phyloP scores from a whole-genome alignment of 1,284 basidiomycete species.

The Apiotrichum veenhuisii region DNA sequence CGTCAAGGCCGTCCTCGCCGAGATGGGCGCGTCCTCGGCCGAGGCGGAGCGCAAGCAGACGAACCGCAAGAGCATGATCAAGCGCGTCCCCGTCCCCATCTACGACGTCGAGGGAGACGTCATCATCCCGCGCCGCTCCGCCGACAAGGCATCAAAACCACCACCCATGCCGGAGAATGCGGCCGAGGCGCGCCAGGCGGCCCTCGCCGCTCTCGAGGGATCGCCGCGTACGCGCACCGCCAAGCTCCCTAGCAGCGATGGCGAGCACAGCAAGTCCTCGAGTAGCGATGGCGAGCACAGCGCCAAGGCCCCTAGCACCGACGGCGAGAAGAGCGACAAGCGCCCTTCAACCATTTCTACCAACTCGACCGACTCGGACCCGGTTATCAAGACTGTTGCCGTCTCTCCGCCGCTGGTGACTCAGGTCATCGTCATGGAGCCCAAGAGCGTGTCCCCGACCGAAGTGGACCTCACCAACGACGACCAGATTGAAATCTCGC shows the following conservation, averaged over 20 bases:
- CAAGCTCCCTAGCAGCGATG: not conserved
- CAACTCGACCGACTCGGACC: not conserved
- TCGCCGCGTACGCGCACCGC: not conserved
- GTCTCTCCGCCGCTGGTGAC: slow-evolving; percentile 2
- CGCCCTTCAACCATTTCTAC: not conserved
- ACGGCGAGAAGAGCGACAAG: too few relatives aligned
- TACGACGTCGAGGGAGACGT: not conserved
- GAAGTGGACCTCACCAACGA: not conserved
- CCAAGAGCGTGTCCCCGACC: not conserved
- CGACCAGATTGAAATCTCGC: not conserved
- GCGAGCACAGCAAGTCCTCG: too few relatives aligned
- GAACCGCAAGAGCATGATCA: slow-evolving; percentile 6
- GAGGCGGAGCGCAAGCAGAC: slow-evolving; percentile 6
- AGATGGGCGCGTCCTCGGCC: slow-evolving; percentile 10
- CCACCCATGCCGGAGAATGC: slow-evolving; percentile 5
- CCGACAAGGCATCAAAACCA: not conserved
- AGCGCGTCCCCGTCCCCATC: slow-evolving; percentile 9
- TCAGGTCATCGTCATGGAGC: slow-evolving; percentile 5
- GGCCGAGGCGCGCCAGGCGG: slow-evolving; percentile 8
- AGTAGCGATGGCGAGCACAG: too few relatives aligned
- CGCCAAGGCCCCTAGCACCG: not conserved
- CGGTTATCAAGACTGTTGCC: not conserved
- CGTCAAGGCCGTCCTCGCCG: slow-evolving; percentile 14
- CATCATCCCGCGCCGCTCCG: not conserved
- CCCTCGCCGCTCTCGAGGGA: slow-evolving; percentile 10